A percentile compares a stretch with the other conserved stretches of the same genome.
phyloP scores from a whole-genome alignment of 1,139 yeast species.

The Geotrichum europaeum region DNA sequence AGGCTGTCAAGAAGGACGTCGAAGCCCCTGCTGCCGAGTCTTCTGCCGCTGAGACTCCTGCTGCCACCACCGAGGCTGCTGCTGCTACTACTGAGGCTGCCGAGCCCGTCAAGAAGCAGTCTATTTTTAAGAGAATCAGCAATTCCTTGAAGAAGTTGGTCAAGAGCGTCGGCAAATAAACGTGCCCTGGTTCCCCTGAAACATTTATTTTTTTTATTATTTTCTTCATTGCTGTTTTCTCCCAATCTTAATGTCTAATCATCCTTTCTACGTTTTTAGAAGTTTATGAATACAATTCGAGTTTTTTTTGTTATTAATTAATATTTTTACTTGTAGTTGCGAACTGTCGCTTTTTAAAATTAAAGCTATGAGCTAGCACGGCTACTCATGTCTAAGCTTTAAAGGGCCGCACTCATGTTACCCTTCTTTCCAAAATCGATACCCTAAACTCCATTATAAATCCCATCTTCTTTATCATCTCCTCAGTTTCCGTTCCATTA shows the following conservation, averaged over 20 bases:
- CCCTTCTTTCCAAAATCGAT: too few species aligned
- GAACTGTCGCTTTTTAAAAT: too few species aligned
- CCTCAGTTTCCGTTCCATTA: too few species aligned
- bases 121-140: slow-evolving; percentile 8
- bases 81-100: slow-evolving; percentile 1
- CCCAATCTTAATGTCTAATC: slow-evolving; percentile 9
- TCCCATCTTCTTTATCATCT: too few species aligned
- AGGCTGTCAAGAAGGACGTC: slow-evolving; percentile 17
- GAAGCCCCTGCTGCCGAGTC: slow-evolving; percentile 20
- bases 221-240: neutral
- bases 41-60: slow-evolving; percentile 23
- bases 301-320: neutral
- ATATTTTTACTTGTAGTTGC: too few species aligned
- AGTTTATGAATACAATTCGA: neutral
- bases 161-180: slow-evolving; percentile 14
- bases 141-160: slow-evolving; percentile 15
- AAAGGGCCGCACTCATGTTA: too few species aligned
- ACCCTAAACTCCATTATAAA: too few species aligned
- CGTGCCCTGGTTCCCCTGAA: neutral
- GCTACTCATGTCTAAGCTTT: too few species aligned
- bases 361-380: too few species aligned
- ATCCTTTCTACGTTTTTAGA: neutral
- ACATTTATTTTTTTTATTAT: neutral
- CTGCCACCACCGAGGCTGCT: slow-evolving; percentile 22
- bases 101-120: slow-evolving; percentile 13